Evolutionary conservation across 73 alveolate species (phyloP), one percentile per base, ranked within the genome.

Genomic region (Paramecium biaurelia): DNA sequence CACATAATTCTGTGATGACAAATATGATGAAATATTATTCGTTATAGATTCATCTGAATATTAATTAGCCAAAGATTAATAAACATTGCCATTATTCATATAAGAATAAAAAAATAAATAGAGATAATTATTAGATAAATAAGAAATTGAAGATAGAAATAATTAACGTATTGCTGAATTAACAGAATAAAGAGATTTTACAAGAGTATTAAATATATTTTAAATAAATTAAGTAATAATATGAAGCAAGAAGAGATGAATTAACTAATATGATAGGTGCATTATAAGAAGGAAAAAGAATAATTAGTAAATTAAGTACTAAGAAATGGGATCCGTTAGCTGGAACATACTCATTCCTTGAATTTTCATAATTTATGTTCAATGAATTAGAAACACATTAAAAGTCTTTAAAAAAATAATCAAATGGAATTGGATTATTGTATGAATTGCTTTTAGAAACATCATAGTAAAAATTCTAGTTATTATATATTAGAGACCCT

Each of bases 241-340:
- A 74, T 34, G 87, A 74, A 35, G 9, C 15, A 10, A 74, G 58
- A 74, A 74, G 87, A 74, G 87, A 74, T 74, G 87, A 74, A 74
- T 74, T 37, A 35, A 74, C 87, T 34, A 41, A 7, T 0, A 37
- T 74, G 87, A 20, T 74, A 15, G 87, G 87, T 3, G 87, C 59
- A 10, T 32, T 74, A 4, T 9, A 41, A 74, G 87, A 74, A 41
- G 87, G 67, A 15, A 74, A 41, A 74, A 74, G 59, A 41, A 74
- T 41, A 11, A 37, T 74, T n/a, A 28, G 37, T 28, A 74, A 74
- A 74, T 74, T 74, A 41, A 37, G 67, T 37, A 74, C 87, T 1
- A 74, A 74, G 28, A 74, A 74, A 74, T 74, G 59, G 67, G 87
- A 74, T 74, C 87, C 87, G 1, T 37, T 74, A 8, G 87, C 87